A percentile compares a stretch with the other conserved stretches of the same genome.
These are phyloP conservation scores for Acidomyces sp. DNA, from an alignment of 495 filamentous ascomycete species.

Conservation along the genomic window DNA sequence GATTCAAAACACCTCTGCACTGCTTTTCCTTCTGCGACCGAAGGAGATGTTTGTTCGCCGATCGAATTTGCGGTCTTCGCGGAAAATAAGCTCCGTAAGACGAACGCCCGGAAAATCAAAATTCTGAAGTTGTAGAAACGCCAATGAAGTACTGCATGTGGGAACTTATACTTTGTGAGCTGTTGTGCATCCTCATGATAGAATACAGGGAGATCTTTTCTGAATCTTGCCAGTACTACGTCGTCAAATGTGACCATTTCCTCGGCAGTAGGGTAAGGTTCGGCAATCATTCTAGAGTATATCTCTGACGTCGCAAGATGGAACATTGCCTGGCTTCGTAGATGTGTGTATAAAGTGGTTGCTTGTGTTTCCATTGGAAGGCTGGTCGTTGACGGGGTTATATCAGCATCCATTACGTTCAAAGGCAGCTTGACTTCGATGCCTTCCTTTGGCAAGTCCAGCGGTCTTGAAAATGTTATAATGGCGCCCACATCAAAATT, in stretches of 20 bases:
- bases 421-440: constrained; percentile 23
- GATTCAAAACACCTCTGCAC: constrained; percentile 22
- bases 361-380: constrained; percentile 19
- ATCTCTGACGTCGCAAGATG: constrained; percentile 12
- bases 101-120: constrained; percentile 18
- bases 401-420: constrained; percentile 24
- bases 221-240: no score
- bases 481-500: constrained; percentile 28
- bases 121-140: constrained; percentile 16
- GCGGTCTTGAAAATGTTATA: constrained; percentile 27
- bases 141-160: constrained; percentile 6
- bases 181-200: no score
- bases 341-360: constrained; percentile 25
- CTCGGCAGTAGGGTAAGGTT: constrained; percentile 6
- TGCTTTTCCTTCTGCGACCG: no score
- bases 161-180: constrained; percentile 2
- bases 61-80: no score
- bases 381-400: constrained; percentile 3
- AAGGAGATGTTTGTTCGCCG: no score
- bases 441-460: constrained; percentile 13
- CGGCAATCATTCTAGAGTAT: constrained; percentile 7
- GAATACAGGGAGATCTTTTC: no score
- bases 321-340: constrained; percentile 4
- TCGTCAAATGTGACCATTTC: constrained; percentile 8
- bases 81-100: no score